Evolutionary conservation across 768 basidiomycete genomes (phyloP).

Genomic region (Chalciporus chontae): DNA sequence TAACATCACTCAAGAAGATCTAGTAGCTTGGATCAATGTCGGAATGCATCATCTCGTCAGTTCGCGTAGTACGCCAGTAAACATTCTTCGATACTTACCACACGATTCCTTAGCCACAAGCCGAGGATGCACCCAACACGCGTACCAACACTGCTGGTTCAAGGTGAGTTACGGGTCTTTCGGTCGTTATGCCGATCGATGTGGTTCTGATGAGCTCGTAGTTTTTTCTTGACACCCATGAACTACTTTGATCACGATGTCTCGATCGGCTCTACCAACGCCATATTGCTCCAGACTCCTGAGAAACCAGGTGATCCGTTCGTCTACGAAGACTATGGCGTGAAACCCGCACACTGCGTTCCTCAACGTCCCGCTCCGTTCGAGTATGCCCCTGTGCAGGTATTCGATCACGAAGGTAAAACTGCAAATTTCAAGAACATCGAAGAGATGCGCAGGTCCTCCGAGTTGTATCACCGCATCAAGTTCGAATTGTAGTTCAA

Average conservation of each 20-base stretch:
- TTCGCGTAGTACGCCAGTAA: not conserved
- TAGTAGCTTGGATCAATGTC: slow-evolving; percentile 64
- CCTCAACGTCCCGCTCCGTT: slow-evolving; percentile 37
- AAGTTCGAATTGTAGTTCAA: slow-evolving; percentile 25
- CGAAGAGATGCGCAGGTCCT: slow-evolving; percentile 39
- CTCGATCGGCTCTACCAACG: slow-evolving; percentile 54
- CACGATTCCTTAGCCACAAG: slow-evolving; percentile 41
- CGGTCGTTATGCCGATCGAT: not conserved
- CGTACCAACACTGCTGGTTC: slow-evolving; percentile 54
- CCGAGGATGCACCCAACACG: slow-evolving; percentile 63
- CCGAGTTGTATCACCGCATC: slow-evolving; percentile 40
- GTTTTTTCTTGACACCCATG: slow-evolving; percentile 57
- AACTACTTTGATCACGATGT: slow-evolving; percentile 66
- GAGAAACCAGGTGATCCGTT: slow-evolving; percentile 36
- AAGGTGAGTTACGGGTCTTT: slow-evolving; percentile 33
- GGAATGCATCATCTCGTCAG: slow-evolving; percentile 63
- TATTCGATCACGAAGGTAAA: slow-evolving; percentile 36
- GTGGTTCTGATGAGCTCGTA: slow-evolving; percentile 12
- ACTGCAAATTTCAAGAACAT: slow-evolving; percentile 24
- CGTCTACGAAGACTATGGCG: slow-evolving; percentile 51
- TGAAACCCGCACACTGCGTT: slow-evolving; percentile 38
- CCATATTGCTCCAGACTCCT: slow-evolving; percentile 45
- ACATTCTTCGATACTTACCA: not conserved
- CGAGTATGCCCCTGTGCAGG: slow-evolving; percentile 33
- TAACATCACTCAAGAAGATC: slow-evolving; percentile 58